Conservation (phyloP, 768 basidiomycete genomes). For the Kwoniella dendrophila region DNA sequence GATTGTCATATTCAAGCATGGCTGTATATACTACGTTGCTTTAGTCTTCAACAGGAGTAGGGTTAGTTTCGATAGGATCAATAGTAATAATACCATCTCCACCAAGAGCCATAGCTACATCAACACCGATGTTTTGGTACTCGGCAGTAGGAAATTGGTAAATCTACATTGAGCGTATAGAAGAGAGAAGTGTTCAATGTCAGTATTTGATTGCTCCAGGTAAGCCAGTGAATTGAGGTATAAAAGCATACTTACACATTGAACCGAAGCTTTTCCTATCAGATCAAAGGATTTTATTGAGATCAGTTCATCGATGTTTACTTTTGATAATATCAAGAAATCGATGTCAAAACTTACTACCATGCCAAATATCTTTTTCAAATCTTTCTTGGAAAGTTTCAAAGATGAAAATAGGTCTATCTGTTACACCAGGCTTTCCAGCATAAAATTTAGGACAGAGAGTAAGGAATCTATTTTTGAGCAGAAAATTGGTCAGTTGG, state of each 20-base stretch:
- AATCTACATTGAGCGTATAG: not conserved
- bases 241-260: conserved; percentile 2
- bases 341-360: not conserved
- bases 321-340: not conserved
- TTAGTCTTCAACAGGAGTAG: not conserved
- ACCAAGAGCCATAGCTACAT: conserved; percentile 15
- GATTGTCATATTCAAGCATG: not conserved
- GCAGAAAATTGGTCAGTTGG: not conserved
- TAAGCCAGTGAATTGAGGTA: not conserved
- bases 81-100: conserved; percentile 10
- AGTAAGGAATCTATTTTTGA: not conserved
- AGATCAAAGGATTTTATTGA: not conserved
- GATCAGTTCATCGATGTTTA: not conserved
- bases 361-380: conserved; percentile 5
- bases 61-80: conserved; percentile 9
- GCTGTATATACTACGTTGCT: not conserved
- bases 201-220: not conserved
- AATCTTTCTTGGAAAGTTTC: conserved; percentile 6
- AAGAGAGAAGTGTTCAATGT: not conserved
- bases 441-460: conserved; percentile 13
- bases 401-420: conserved; percentile 9
- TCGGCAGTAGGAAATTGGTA: conserved; percentile 13
- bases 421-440: conserved; percentile 12
- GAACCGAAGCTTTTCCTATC: conserved; percentile 7
- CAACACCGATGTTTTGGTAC: conserved; percentile 13